phyloP scores from a whole-genome alignment of 768 basidiomycete genomes.

The Ramaria sp. region DNA sequence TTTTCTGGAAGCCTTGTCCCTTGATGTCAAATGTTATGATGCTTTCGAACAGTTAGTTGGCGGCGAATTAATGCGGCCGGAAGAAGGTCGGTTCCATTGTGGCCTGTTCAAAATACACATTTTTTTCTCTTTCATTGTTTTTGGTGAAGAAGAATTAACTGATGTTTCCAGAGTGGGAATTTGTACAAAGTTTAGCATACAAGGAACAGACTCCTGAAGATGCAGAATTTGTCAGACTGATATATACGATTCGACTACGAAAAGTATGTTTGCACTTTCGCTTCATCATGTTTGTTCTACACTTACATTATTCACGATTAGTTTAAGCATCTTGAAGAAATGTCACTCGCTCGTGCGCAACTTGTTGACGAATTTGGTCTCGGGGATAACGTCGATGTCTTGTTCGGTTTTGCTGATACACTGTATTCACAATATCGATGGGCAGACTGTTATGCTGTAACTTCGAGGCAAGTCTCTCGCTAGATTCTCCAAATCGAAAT shows the following conservation, averaged over 20 bases:
- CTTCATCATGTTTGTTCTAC: not conserved
- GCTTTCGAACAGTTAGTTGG: slow-evolving; percentile 84
- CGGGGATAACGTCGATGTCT: slow-evolving; percentile 84
- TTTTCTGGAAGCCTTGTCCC: slow-evolving; percentile 88
- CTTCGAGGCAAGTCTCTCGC: slow-evolving; percentile 45
- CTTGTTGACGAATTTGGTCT: slow-evolving; percentile 77
- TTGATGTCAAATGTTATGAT: slow-evolving; percentile 97
- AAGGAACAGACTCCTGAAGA: slow-evolving; percentile 77
- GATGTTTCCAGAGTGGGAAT: slow-evolving; percentile 76
- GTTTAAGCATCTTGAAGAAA: slow-evolving; percentile 75
- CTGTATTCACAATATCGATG: slow-evolving; percentile 81
- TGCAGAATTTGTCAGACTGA: slow-evolving; percentile 82
- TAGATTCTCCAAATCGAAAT: not conserved
- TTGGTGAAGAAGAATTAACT: not conserved
- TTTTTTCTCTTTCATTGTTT: slow-evolving; percentile 6
- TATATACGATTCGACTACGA: slow-evolving; percentile 84
- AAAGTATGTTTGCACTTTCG: slow-evolving; percentile 33
- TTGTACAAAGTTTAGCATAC: slow-evolving; percentile 78
- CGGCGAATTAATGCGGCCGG: slow-evolving; percentile 91
- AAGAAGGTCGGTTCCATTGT: slow-evolving; percentile 58
- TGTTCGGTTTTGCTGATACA: slow-evolving; percentile 85
- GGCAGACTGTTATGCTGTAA: slow-evolving; percentile 90
- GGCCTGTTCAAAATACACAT: not conserved
- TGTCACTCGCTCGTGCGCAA: slow-evolving; percentile 65
- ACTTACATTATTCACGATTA: slow-evolving; percentile 11